A percentile compares a stretch with the other conserved stretches of the same genome.
These are phyloP conservation scores for Eucalyptus pauciflora DNA, from an alignment of 345 rosid species.

Conservation along the genomic window DNA sequence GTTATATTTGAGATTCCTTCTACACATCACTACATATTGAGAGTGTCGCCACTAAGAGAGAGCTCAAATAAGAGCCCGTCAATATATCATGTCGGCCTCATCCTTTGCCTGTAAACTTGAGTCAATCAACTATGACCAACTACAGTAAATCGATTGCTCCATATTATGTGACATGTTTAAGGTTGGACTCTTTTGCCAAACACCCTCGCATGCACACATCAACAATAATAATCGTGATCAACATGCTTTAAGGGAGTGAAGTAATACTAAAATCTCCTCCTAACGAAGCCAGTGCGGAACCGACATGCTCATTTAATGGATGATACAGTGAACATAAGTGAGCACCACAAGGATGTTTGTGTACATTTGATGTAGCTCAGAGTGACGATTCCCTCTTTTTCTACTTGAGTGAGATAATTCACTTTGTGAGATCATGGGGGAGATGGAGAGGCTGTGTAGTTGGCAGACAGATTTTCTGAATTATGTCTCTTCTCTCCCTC, in stretches of 20 bases:
- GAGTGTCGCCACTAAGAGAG: neutral
- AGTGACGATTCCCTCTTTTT: neutral
- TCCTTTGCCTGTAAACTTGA: neutral
- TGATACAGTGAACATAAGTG: neutral
- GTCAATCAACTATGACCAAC: neutral
- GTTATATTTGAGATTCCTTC: neutral
- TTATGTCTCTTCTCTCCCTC: neutral
- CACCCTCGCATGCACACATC: neutral
- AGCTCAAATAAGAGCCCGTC: neutral
- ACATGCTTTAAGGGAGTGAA: neutral
- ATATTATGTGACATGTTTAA: neutral
- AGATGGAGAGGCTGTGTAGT: neutral
- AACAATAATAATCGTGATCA: neutral
- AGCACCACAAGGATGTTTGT: neutral
- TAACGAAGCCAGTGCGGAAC: neutral
- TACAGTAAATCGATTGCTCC: neutral
- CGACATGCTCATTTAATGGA: neutral
- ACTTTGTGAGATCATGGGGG: neutral
- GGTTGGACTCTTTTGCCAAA: neutral
- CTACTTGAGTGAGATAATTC: neutral
- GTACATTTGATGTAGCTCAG: neutral
- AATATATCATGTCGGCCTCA: neutral
- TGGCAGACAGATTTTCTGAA: neutral
- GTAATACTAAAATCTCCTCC: neutral
- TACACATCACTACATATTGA: neutral